Percentiles rank a stretch among this genome's conserved stretches.
phyloP scores from a whole-genome alignment of 2,329 filamentous ascomycete genomes.

The Alternaria rosae region DNA sequence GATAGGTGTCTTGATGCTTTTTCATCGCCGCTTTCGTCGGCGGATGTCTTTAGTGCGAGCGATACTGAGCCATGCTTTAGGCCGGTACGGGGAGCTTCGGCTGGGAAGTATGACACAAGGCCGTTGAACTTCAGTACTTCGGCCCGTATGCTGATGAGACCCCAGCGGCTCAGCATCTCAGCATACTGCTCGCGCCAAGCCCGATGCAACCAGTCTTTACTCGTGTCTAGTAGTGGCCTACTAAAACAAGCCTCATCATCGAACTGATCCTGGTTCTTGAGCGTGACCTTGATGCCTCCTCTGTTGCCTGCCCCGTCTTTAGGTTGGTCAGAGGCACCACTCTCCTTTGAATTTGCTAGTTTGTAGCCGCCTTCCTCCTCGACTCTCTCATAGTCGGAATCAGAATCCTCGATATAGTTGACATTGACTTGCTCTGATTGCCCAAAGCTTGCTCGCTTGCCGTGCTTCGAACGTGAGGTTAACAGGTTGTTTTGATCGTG shows the following conservation, averaged over 20 bases:
- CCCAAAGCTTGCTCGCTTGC: conserved; percentile 50
- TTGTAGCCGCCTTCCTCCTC: conserved; percentile 18
- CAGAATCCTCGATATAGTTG: conserved; percentile 43
- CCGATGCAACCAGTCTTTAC: conserved; percentile 57
- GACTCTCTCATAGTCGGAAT: conserved; percentile 40
- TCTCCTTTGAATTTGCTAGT: conserved; percentile 33
- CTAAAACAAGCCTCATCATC: conserved; percentile 59
- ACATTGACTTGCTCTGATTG: conserved; percentile 41
- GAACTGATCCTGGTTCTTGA: conserved; percentile 66
- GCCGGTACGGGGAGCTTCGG: conserved; percentile 25
- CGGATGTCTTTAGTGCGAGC: conserved; percentile 31
- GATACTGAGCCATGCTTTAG: conserved; percentile 39
- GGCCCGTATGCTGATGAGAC: conserved; percentile 60
- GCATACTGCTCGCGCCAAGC: conserved; percentile 66
- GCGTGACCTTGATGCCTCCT: conserved; percentile 55
- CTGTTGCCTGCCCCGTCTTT: conserved; percentile 14
- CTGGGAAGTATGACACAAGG: conserved; percentile 47
- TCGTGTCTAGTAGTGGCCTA: conserved; percentile 59
- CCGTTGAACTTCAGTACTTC: conserved; percentile 67
- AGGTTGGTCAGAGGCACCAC: conserved; percentile 26
- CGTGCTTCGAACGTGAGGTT: conserved; percentile 44
- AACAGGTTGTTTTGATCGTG: conserved; percentile 36
- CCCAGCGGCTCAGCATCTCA: conserved; percentile 66
- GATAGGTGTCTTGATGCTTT: conserved; percentile 26
- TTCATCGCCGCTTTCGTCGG: conserved; percentile 14